A percentile compares a stretch with the other conserved stretches of the same genome.
Conservation (phyloP, 208 protist species). For the Leptomonas pyrrhocoris region DNA sequence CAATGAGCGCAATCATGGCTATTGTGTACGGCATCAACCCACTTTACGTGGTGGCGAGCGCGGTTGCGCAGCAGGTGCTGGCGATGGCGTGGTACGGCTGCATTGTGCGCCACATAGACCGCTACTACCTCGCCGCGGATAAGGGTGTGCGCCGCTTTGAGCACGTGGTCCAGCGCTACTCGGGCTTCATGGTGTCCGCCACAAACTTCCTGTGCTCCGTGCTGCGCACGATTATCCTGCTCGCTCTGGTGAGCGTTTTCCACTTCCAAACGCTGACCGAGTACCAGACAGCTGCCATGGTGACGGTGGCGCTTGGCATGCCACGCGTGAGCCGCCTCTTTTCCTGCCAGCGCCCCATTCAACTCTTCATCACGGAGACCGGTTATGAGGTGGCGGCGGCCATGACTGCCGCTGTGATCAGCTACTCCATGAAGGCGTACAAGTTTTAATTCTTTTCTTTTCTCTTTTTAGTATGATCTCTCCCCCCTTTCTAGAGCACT, state of each 20-base stretch:
- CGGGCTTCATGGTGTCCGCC: slow-evolving; percentile 34
- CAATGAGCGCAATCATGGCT: slow-evolving; percentile 24
- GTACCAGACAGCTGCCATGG: slow-evolving; percentile 65
- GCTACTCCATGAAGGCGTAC: slow-evolving; percentile 70
- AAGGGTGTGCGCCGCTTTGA: slow-evolving; percentile 85
- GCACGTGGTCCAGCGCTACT: slow-evolving; percentile 78
- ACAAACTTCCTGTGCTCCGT: slow-evolving; percentile 49
- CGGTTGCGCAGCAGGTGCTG: slow-evolving; percentile 73
- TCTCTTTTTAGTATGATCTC: slow-evolving; percentile 10
- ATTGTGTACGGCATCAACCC: slow-evolving; percentile 49
- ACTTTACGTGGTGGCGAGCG: slow-evolving; percentile 48
- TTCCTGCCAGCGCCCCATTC: slow-evolving; percentile 77
- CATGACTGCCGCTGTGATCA: slow-evolving; percentile 60
- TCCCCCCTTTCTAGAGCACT: slow-evolving; percentile 19
- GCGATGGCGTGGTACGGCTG: slow-evolving; percentile 77
- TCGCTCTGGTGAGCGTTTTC: slow-evolving; percentile 41
- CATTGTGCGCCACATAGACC: slow-evolving; percentile 71
- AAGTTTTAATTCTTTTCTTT: slow-evolving; percentile 38
- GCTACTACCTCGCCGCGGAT: slow-evolving; percentile 85
- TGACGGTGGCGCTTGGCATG: slow-evolving; percentile 51
- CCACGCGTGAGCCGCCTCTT: slow-evolving; percentile 70
- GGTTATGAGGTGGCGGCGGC: slow-evolving; percentile 73
- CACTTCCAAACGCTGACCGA: slow-evolving; percentile 58
- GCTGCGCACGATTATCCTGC: slow-evolving; percentile 52
- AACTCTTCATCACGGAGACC: slow-evolving; percentile 71